phyloP scores from a whole-genome alignment of 805 yeast species.

The Candida khao-thaluensis region DNA sequence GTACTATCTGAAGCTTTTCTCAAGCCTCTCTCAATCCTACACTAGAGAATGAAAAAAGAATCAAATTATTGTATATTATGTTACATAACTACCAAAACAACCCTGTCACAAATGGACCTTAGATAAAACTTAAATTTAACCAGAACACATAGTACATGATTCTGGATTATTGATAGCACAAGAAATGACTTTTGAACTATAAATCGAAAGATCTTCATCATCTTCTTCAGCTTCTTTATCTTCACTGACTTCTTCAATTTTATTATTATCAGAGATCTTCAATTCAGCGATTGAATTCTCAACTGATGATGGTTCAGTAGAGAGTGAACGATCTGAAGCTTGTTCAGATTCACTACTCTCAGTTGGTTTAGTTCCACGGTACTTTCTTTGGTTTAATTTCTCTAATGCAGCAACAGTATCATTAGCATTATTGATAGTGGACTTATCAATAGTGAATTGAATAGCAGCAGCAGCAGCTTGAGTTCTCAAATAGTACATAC shows the following conservation, averaged over 20 bases:
- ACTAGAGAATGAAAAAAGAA: too few relatives aligned
- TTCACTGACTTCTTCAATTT: conserved; percentile 13
- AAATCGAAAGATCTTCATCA: conserved; percentile 42
- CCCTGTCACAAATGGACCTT: too few relatives aligned
- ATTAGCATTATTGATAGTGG: conserved; percentile 40
- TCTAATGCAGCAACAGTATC: conserved; percentile 37
- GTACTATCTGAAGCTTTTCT: too few relatives aligned
- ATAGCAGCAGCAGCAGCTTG: conserved; percentile 98
- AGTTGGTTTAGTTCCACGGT: conserved; percentile 20
- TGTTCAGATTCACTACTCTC: conserved; percentile 23
- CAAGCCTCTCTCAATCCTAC: too few relatives aligned
- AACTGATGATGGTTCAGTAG: conserved; percentile 42
- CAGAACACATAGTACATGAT: conserved; percentile 98
- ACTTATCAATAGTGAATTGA: conserved; percentile 65
- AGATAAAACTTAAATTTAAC: conserved; percentile 44
- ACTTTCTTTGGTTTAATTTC: conserved; percentile 40
- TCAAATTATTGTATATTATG: neutral
- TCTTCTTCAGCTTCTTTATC: conserved; percentile 17
- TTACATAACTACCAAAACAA: conserved; percentile 5
- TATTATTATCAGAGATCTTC: conserved; percentile 30
- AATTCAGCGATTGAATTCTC: conserved; percentile 49
- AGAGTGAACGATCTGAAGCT: conserved; percentile 23
- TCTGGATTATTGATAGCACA: conserved; percentile 97
- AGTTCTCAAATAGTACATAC: conserved; percentile 96
- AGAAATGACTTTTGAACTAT: conserved; percentile 89